These are phyloP conservation scores for Aspergillus bombycis DNA, from an alignment of 2,329 filamentous ascomycete genomes.

Conservation along the genomic window DNA sequence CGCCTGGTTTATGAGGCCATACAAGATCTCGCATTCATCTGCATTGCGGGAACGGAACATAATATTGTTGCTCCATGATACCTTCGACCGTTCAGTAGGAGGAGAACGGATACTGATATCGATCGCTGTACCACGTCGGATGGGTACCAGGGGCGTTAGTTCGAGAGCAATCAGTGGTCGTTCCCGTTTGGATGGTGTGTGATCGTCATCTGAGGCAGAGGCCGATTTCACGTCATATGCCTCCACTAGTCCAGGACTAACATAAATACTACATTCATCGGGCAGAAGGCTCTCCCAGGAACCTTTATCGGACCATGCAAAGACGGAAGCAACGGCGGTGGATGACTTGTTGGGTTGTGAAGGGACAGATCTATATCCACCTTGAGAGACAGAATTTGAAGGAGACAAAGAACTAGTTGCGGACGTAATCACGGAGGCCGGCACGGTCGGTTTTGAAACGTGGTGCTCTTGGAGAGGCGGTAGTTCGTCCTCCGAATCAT, in stretches of 20 bases:
- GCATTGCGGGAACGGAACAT: slow-evolving; percentile 83
- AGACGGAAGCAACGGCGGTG: slow-evolving; percentile 63
- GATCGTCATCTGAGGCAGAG: slow-evolving; percentile 23
- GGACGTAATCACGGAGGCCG: slow-evolving; percentile 38
- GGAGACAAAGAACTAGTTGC: slow-evolving; percentile 69
- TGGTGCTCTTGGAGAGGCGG: slow-evolving; percentile 32
- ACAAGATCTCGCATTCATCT: slow-evolving; percentile 79
- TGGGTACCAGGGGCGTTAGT: slow-evolving; percentile 85
- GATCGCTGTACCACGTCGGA: slow-evolving; percentile 86
- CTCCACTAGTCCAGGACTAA: slow-evolving; percentile 67
- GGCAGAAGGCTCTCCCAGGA: slow-evolving; percentile 64
- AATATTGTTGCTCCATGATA: slow-evolving; percentile 75
- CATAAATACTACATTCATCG: slow-evolving; percentile 64
- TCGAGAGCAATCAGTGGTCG: slow-evolving; percentile 71
- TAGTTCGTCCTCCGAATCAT: slow-evolving; percentile 57
- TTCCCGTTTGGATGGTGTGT: slow-evolving; percentile 23
- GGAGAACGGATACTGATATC: slow-evolving; percentile 94
- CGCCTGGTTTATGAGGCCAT: slow-evolving; percentile 82
- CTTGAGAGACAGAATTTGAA: slow-evolving; percentile 81
- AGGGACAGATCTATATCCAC: slow-evolving; percentile 61
- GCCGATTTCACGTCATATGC: slow-evolving; percentile 60
- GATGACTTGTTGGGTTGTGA: slow-evolving; percentile 51
- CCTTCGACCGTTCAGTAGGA: slow-evolving; percentile 70
- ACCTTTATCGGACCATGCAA: slow-evolving; percentile 66
- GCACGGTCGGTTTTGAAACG: slow-evolving; percentile 49